phyloP scores from a whole-genome alignment of 192 early-diverging fungal genomes.

The Coemansia sp. region DNA sequence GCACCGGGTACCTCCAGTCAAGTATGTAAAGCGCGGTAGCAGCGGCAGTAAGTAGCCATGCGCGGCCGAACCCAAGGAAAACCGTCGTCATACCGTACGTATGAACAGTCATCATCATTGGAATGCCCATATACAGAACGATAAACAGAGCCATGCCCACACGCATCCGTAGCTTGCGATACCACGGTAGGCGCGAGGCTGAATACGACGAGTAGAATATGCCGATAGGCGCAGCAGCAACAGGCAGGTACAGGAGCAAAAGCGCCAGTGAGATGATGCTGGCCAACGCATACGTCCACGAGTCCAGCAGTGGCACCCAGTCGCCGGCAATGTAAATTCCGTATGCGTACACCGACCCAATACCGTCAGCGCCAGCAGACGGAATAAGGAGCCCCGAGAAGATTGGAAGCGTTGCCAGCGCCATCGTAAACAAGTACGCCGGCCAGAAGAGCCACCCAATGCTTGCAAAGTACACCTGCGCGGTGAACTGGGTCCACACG shows the following conservation, averaged over 20 bases:
- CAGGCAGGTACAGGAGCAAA: conserved; percentile 45
- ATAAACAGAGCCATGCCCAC: conserved; percentile 22
- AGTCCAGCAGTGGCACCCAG: conserved; percentile 50
- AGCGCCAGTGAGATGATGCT: conserved; percentile 35
- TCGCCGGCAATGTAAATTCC: conserved; percentile 55
- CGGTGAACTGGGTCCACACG: conserved; percentile 52
- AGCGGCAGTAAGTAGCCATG: conserved; percentile 38
- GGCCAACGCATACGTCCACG: conserved; percentile 47
- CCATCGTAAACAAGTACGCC: conserved; percentile 51
- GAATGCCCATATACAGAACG: conserved; percentile 25
- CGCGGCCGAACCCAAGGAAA: conserved; percentile 32
- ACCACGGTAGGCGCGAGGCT: conserved; percentile 16
- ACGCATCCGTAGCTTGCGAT: conserved; percentile 20
- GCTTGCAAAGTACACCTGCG: conserved; percentile 39
- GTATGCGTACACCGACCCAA: conserved; percentile 58
- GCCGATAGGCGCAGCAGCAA: conserved; percentile 30
- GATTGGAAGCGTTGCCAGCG: conserved; percentile 62
- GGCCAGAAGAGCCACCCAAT: conserved; percentile 58
- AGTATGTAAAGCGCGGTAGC: conserved; percentile 33
- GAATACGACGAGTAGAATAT: conserved; percentile 31
- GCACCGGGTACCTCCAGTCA: conserved; percentile 30
- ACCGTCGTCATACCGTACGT: conserved; percentile 41
- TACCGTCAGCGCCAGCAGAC: conserved; percentile 33
- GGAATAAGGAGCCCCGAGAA: conserved; percentile 73
- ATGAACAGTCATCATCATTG: conserved; percentile 34